Base-by-base conservation (phyloP, 2,329 filamentous ascomycete species). In the Colletotrichum eremochloae region DNA sequence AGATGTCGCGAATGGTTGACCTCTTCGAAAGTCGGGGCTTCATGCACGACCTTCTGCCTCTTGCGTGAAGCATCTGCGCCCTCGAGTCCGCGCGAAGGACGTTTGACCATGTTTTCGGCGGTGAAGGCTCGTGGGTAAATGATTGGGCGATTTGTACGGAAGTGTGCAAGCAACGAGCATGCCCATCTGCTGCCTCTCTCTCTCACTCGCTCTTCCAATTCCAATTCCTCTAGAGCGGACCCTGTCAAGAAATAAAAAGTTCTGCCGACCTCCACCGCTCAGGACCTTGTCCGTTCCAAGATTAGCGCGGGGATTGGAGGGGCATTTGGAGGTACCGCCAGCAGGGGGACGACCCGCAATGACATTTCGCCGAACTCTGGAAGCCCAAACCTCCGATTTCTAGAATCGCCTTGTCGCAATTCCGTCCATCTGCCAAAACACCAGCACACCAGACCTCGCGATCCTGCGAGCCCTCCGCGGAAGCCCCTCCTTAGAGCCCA, bases 1-100 rank as follows among this genome's bases (percentile, higher is more conserved):
- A 96, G 85, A 78, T 96, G 92, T 64, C 89, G 86, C 74, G 88
- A 87, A 48, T 90, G 90, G 61, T 86, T 83, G 58, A 94, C 86
- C 48, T 92, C 88, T 75, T 92, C 90, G 14, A 86, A 87, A 2
- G 89, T 87, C 18, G 89, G 87, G 1, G 86, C 80, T 70, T 90
- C 86, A 74, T 90, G 87, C 6, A 85, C 82, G n/a, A 87, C 81
- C 78, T 88, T 89, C 73, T 86, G 86, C 74, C 88, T 86, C 79
- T 90, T 90, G 33, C 86, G 82, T 40, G 83, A 82, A 42, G 80
- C 82, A 8, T 81, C 80, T 46, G 80, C 81, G 63, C 81, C 82
- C 72, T 87, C 84, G 20, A 76, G 77, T 62, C 81, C 82, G 62
- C 79, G 78, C 46, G 81, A 79, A 64, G 81, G 77, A 74, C 86